Evolutionary conservation across 345 rosid genomes (phyloP).

Genomic region (Limnanthes douglasii): DNA sequence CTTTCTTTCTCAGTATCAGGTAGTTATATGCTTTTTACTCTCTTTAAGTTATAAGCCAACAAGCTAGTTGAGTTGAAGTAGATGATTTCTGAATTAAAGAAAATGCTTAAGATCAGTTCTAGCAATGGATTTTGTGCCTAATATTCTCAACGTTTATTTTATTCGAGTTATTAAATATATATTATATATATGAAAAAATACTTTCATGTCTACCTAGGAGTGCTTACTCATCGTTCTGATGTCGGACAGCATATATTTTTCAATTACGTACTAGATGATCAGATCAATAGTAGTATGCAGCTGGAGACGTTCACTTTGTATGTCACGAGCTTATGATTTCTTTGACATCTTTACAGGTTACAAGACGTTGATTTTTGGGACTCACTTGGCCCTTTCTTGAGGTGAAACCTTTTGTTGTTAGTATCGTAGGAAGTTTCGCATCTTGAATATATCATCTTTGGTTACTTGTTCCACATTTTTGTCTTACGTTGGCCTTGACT

Average conservation of each 20-base stretch:
- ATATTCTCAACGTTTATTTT: not conserved
- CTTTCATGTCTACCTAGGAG: no score
- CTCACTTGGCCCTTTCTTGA: not conserved
- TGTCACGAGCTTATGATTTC: slow-evolving; percentile 1
- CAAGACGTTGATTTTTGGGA: slow-evolving; percentile 7
- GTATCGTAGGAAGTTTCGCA: slow-evolving; percentile 12
- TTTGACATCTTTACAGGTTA: slow-evolving; percentile 13
- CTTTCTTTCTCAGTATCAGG: slow-evolving; percentile 11
- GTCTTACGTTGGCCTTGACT: slow-evolving; percentile 1
- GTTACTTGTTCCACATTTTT: not conserved
- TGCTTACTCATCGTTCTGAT: no score
- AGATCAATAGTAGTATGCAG: not conserved
- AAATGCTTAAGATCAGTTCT: not conserved
- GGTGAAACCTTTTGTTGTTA: slow-evolving; percentile 18
- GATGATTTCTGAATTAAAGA: not conserved
- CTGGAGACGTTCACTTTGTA: not conserved
- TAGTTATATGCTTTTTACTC: slow-evolving; percentile 1
- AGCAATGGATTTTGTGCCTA: not conserved
- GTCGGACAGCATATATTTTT: no score
- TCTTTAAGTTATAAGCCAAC: not conserved
- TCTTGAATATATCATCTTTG: slow-evolving; percentile 8
- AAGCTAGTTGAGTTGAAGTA: not conserved
- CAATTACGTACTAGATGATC: no score
- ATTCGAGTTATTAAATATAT: no score
- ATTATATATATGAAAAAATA: no score